These are phyloP conservation scores for Aspergillus sp. DNA, from an alignment of 2,329 filamentous ascomycete genomes.

Conservation along the genomic window DNA sequence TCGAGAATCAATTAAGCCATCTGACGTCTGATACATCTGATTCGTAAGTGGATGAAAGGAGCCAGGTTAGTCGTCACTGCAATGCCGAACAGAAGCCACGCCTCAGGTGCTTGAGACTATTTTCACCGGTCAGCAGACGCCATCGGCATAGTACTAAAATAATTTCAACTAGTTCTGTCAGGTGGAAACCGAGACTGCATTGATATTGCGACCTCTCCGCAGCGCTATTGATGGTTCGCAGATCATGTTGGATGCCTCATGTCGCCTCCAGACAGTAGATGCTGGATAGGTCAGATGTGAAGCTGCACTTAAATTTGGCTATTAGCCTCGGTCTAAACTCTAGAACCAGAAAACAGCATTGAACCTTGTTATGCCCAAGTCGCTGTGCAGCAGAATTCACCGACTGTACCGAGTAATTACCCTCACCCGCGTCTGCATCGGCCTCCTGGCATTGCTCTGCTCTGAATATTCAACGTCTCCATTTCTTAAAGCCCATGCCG, in stretches of 20 bases:
- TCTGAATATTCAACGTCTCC: neutral
- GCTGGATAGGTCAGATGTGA: conserved; percentile 10
- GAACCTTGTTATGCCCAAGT: neutral
- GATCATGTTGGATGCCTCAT: conserved; percentile 5
- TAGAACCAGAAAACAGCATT: neutral
- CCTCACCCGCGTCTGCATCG: neutral
- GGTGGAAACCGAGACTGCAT: neutral
- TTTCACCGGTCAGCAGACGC: neutral
- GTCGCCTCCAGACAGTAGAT: neutral
- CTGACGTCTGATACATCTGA: conserved; percentile 6
- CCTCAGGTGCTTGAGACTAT: neutral
- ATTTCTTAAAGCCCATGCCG: neutral
- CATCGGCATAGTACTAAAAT: neutral
- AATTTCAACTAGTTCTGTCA: neutral
- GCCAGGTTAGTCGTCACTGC: neutral
- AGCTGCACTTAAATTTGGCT: neutral
- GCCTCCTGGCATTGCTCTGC: neutral
- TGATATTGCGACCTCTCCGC: neutral
- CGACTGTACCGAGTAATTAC: neutral
- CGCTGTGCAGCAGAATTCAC: neutral
- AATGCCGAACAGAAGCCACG: neutral
- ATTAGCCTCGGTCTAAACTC: neutral
- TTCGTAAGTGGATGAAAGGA: neutral
- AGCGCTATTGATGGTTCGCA: conserved; percentile 10
- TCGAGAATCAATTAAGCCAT: neutral